These are phyloP conservation scores for Neocatenulostroma microsporum DNA, from an alignment of 2,329 filamentous ascomycete genomes.

Conservation along the genomic window DNA sequence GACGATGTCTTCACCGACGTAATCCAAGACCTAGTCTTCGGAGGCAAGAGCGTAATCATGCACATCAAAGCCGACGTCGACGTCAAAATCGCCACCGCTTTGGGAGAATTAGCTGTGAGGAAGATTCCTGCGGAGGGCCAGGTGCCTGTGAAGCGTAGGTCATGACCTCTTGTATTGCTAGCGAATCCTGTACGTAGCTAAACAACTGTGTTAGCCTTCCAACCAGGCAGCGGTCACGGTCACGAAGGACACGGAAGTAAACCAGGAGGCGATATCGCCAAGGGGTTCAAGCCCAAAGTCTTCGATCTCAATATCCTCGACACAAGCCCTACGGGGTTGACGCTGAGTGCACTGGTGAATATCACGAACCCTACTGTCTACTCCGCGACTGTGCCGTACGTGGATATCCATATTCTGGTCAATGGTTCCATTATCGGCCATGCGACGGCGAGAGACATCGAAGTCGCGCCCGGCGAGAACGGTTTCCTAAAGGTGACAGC, in stretches of 20 bases:
- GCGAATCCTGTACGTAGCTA: constrained; percentile 6
- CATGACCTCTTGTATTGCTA: constrained; percentile 12
- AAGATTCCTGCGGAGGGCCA: constrained; percentile 75
- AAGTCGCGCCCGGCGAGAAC: constrained; percentile 63
- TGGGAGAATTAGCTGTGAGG: constrained; percentile 74
- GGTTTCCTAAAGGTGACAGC: constrained; percentile 59
- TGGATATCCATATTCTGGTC: constrained; percentile 66
- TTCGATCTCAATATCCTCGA: constrained; percentile 64
- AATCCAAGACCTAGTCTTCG: constrained; percentile 72
- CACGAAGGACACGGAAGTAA: background rate
- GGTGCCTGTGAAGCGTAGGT: constrained; percentile 91
- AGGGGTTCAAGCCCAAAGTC: constrained; percentile 52
- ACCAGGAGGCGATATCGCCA: constrained; percentile 8
- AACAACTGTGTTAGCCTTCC: constrained; percentile 6
- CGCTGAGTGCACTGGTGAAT: constrained; percentile 64
- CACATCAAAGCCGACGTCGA: constrained; percentile 73
- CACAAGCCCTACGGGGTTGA: constrained; percentile 63
- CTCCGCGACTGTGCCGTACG: constrained; percentile 69
- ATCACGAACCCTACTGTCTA: constrained; percentile 88
- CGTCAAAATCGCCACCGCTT: constrained; percentile 69
- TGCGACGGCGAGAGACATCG: constrained; percentile 57
- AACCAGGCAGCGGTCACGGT: background rate
- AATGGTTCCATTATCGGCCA: constrained; percentile 71
- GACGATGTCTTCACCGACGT: constrained; percentile 70
- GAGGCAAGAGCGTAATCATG: constrained; percentile 59